A percentile compares a stretch with the other conserved stretches of the same genome.
phyloP scores from a whole-genome alignment of 1,139 yeast species.

The Yamadazyma diospyri region DNA sequence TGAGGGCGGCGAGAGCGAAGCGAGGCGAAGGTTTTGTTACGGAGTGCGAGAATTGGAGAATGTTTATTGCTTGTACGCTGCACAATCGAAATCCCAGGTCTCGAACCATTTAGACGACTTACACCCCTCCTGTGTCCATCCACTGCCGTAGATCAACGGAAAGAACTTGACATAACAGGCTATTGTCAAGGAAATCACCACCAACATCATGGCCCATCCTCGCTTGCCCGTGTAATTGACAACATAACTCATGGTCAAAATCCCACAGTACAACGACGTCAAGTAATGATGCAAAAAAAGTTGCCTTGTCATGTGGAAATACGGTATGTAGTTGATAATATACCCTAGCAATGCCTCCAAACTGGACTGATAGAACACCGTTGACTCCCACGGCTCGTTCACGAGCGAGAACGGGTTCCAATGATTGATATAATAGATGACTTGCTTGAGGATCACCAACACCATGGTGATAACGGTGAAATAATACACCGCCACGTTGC shows the following conservation, averaged over 20 bases:
- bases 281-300: slow-evolving; percentile 40
- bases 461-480: slow-evolving; percentile 22
- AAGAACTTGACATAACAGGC: slow-evolving; percentile 21
- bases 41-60: too few species aligned
- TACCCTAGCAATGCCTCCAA: slow-evolving; percentile 32
- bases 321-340: slow-evolving; percentile 35
- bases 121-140: slow-evolving; percentile 31
- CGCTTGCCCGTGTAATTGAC: slow-evolving; percentile 27
- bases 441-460: slow-evolving; percentile 19
- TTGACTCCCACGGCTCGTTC: slow-evolving; percentile 13
- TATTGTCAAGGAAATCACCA: slow-evolving; percentile 11
- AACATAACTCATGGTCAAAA: slow-evolving; percentile 30
- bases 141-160: slow-evolving; percentile 35
- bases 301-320: slow-evolving; percentile 28
- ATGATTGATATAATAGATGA: slow-evolving; percentile 19
- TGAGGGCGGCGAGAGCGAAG: too few species aligned
- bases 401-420: slow-evolving; percentile 32
- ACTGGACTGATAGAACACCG: slow-evolving; percentile 20
- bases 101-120: slow-evolving; percentile 26
- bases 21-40: too few species aligned
- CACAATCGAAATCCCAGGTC: slow-evolving; percentile 38
- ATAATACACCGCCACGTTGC: slow-evolving; percentile 34
- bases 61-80: slow-evolving; percentile 13
- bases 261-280: slow-evolving; percentile 32
- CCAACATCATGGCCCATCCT: slow-evolving; percentile 18